Base-by-base conservation (phyloP, 768 basidiomycete genomes). In the Lepiota brunneoincarnata region DNA sequence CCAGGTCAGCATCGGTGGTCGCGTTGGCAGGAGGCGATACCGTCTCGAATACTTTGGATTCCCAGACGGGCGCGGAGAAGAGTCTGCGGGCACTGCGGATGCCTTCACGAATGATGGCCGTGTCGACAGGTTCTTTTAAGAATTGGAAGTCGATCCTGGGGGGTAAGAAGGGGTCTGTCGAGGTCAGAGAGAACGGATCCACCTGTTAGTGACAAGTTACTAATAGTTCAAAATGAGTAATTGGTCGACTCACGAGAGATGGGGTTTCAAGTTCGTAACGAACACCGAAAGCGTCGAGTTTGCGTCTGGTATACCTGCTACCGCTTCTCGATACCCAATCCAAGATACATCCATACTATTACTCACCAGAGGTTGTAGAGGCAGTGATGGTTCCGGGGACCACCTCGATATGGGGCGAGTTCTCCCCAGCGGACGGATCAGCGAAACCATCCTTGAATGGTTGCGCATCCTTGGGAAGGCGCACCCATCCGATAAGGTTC, bases 71-170 rank as follows among this genome's bases (percentile, higher is more conserved):
- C 5, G 63, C 64, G 7, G 58, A 12, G n/a, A 64, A 34, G 46
- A 71, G 66, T 10, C 49, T 41, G 4, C 43, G 49, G 0, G 58
- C 59, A 7, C 51, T 59, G 17, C 58, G 52, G 41, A 69, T 51
- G 3, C 46, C 62, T 44, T 63, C 55, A n/a, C 57, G 57, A 39
- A 70, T 57, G 10, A 61, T 59, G 20, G 51, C 46, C 18, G 63
- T 48, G 51, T 69, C 69, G 49, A 64, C 41, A 7, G 49, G 49
- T 6, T 49, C 43, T 18, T 39, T 55, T 39, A 74, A 69, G 26
- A 57, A 20, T 9, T 50, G 45, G 1, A 76, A 73, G 60, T 79
- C 70, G 64, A 81, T 77, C 15, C 64, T 50, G 0, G 80, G 79
- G 18, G 62, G 34, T 26, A 67, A 66, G 62, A 78, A 79, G 15